Evolutionary conservation across 148 eudicot genomes (phyloP).

Genomic region (Salicornia ramosissima): DNA sequence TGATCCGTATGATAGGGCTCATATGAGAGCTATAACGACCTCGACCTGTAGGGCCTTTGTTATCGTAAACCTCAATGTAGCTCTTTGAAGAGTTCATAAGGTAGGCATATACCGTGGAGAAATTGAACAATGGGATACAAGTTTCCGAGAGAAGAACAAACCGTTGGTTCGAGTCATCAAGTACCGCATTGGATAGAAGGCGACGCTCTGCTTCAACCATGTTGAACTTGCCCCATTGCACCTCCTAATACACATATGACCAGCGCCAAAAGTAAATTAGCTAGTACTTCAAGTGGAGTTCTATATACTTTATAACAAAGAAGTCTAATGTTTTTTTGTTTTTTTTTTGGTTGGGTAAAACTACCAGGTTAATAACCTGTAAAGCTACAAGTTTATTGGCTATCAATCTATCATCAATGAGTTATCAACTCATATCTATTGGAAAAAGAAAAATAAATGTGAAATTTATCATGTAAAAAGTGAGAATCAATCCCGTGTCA

Average conservation of each 20-base stretch:
- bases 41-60: constrained; percentile 40
- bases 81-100: constrained; percentile 45
- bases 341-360: too few species aligned
- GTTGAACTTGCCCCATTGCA: constrained; percentile 46
- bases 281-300: too few species aligned
- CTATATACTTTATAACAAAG: too few species aligned
- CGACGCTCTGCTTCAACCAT: constrained; percentile 73
- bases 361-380: too few species aligned
- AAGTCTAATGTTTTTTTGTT: too few species aligned
- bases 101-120: constrained; percentile 52
- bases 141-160: constrained; percentile 72
- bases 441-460: too few species aligned
- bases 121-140: constrained; percentile 62
- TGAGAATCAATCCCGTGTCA: too few species aligned
- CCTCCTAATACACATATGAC: constrained; percentile 15
- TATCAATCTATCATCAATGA: too few species aligned
- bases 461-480: too few species aligned
- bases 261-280: too few species aligned
- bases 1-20: constrained; percentile 37
- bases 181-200: constrained; percentile 62
- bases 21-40: constrained; percentile 47
- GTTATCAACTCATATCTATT: too few species aligned
- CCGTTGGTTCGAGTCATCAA: constrained; percentile 58
- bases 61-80: constrained; percentile 49
- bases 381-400: too few species aligned